Evolutionary conservation across 495 filamentous ascomycete species (phyloP).

Genomic region (Apodospora peruviana): DNA sequence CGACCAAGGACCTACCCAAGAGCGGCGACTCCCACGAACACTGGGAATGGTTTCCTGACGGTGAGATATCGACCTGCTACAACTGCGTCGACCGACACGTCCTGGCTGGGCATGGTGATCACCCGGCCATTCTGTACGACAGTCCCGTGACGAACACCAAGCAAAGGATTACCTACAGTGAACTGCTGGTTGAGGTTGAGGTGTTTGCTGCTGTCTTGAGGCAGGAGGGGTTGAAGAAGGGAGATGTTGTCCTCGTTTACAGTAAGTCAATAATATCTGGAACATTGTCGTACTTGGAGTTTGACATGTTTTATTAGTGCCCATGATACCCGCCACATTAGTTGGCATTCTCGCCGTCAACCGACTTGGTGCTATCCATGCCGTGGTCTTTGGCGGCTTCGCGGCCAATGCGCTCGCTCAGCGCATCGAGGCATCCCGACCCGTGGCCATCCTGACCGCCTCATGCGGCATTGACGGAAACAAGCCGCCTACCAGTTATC

Average conservation of each 20-base stretch:
- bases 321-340: conserved; percentile 87
- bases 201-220: conserved; percentile 74
- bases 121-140: conserved; percentile 79
- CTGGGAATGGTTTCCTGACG: conserved; percentile 88
- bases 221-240: conserved; percentile 77
- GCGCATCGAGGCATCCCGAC: conserved; percentile 75
- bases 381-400: conserved; percentile 91
- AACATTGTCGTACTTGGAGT: too few species aligned
- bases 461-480: conserved; percentile 88
- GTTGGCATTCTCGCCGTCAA: conserved; percentile 77
- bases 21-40: conserved; percentile 40
- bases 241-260: conserved; percentile 90
- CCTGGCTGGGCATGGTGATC: conserved; percentile 61
- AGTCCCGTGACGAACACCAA: conserved; percentile 76
- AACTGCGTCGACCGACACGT: conserved; percentile 92
- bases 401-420: conserved; percentile 77
- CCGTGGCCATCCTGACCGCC: conserved; percentile 74
- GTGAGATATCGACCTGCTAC: conserved; percentile 83
- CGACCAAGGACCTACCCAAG: conserved; percentile 36
- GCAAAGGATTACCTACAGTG: conserved; percentile 63
- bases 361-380: conserved; percentile 81
- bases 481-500: conserved; percentile 69
- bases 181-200: conserved; percentile 79
- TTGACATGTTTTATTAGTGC: too few species aligned
- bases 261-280: conserved; percentile 56